Percentiles rank a stretch among this genome's conserved stretches.
Conservation (phyloP, 2,329 filamentous ascomycete species). For the Balansia obtecta region DNA sequence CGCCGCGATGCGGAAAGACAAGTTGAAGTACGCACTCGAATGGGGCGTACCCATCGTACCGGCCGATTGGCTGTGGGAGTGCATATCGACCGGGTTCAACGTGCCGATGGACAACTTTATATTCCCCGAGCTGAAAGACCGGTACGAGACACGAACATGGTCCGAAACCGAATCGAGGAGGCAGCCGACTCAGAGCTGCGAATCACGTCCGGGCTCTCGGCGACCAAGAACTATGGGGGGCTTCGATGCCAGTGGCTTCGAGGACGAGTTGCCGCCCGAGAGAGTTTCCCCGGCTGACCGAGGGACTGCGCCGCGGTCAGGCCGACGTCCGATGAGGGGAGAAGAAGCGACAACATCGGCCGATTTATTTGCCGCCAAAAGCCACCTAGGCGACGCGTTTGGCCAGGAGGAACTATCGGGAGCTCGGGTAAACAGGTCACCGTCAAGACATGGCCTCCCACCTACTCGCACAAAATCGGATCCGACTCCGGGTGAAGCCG, state of each 20-base stretch:
- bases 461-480: slow-evolving; percentile 26
- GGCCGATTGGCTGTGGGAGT: slow-evolving; percentile 75
- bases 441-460: slow-evolving; percentile 15
- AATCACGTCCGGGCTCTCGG: slow-evolving; percentile 5
- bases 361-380: slow-evolving; percentile 31
- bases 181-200: not conserved
- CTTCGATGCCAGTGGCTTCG: slow-evolving; percentile 29
- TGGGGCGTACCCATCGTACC: slow-evolving; percentile 73
- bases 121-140: slow-evolving; percentile 32
- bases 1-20: slow-evolving; percentile 51
- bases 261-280: slow-evolving; percentile 17
- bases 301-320: not conserved
- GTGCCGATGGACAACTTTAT: slow-evolving; percentile 33
- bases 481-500: slow-evolving; percentile 12
- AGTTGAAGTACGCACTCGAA: slow-evolving; percentile 62
- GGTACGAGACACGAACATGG: slow-evolving; percentile 8
- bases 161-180: slow-evolving; percentile 7
- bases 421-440: slow-evolving; percentile 29
- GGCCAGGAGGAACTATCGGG: slow-evolving; percentile 22
- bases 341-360: slow-evolving; percentile 18
- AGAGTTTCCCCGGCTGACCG: slow-evolving; percentile 1
- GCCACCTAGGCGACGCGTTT: slow-evolving; percentile 19
- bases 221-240: slow-evolving; percentile 13
- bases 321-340: slow-evolving; percentile 4
- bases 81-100: slow-evolving; percentile 46